Evolutionary conservation across 1,284 basidiomycete genomes (phyloP).

Genomic region (Pyrrhoderma noxium): DNA sequence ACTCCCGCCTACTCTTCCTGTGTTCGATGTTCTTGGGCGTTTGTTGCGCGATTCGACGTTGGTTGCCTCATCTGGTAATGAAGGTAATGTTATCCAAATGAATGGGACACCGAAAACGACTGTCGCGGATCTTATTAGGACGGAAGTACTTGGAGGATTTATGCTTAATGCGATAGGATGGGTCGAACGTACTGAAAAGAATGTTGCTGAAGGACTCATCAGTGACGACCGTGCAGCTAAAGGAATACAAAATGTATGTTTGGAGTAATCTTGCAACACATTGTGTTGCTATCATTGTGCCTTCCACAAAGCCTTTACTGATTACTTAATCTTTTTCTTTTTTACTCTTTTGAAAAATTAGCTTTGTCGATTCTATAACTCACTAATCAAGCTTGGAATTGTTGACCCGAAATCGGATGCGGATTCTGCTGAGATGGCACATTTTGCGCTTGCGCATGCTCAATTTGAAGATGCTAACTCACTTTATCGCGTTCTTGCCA

Average conservation of each 20-base stretch:
- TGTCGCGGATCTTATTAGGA: slow-evolving; percentile 52
- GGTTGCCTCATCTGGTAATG: slow-evolving; percentile 22
- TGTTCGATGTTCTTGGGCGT: slow-evolving; percentile 63
- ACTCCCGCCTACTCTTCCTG: slow-evolving; percentile 60
- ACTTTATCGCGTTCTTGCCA: slow-evolving; percentile 54
- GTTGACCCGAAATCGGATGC: slow-evolving; percentile 53
- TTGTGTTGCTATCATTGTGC: no score
- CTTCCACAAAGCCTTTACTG: no score
- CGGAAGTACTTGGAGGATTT: slow-evolving; percentile 61
- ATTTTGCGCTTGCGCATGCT: slow-evolving; percentile 62
- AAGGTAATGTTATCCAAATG: slow-evolving; percentile 22
- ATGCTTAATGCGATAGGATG: slow-evolving; percentile 57
- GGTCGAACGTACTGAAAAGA: slow-evolving; percentile 58
- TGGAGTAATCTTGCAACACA: no score
- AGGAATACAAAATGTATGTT: slow-evolving; percentile 61
- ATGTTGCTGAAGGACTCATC: slow-evolving; percentile 54
- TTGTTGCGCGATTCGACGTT: slow-evolving; percentile 53
- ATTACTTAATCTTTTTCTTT: no score
- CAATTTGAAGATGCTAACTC: slow-evolving; percentile 67
- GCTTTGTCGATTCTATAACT: slow-evolving; percentile 71
- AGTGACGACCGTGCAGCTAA: slow-evolving; percentile 66
- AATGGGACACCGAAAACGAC: slow-evolving; percentile 34
- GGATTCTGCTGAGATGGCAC: slow-evolving; percentile 64
- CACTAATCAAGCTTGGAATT: slow-evolving; percentile 56
- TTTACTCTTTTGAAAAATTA: slow-evolving; percentile 23